phyloP scores from a whole-genome alignment of 2,329 filamentous ascomycete species.

The Scolecobasidium constrictum region DNA sequence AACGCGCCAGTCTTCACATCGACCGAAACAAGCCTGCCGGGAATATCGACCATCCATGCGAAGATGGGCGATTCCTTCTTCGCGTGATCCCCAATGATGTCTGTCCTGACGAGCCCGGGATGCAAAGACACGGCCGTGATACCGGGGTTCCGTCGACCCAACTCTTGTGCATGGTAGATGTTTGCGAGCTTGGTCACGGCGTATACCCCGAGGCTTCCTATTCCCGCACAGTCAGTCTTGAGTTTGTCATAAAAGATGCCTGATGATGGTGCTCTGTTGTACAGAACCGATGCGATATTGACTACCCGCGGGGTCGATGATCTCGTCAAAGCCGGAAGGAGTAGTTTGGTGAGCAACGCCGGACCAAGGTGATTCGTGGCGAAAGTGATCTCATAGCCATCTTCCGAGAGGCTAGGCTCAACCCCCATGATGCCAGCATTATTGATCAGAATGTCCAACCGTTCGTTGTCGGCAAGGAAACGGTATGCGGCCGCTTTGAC shows the following conservation, averaged over 20 bases:
- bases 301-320: slow-evolving; percentile 16
- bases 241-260: neutral
- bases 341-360: slow-evolving; percentile 8
- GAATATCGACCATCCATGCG: too few relatives aligned
- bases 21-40: too few relatives aligned
- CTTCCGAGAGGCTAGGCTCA: slow-evolving; percentile 4
- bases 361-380: slow-evolving; percentile 11
- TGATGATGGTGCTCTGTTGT: slow-evolving; percentile 11
- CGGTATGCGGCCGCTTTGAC: slow-evolving; percentile 26
- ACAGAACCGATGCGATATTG: slow-evolving; percentile 2
- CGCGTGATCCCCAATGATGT: slow-evolving; percentile 17
- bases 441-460: slow-evolving; percentile 36
- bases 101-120: slow-evolving; percentile 39
- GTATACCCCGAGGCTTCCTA: too few relatives aligned
- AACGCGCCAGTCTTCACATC: slow-evolving; percentile 27
- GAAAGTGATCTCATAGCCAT: slow-evolving; percentile 10
- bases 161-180: slow-evolving; percentile 32
- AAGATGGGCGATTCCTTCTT: too few relatives aligned
- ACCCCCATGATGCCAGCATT: slow-evolving; percentile 21
- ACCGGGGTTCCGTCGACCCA: slow-evolving; percentile 32
- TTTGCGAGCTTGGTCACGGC: slow-evolving; percentile 41
- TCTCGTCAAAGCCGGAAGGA: slow-evolving; percentile 3
- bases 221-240: too few relatives aligned
- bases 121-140: slow-evolving; percentile 35
- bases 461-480: slow-evolving; percentile 21